These are phyloP conservation scores for Cystobasidium tubakii DNA, from an alignment of 768 basidiomycete species.

Conservation along the genomic window DNA sequence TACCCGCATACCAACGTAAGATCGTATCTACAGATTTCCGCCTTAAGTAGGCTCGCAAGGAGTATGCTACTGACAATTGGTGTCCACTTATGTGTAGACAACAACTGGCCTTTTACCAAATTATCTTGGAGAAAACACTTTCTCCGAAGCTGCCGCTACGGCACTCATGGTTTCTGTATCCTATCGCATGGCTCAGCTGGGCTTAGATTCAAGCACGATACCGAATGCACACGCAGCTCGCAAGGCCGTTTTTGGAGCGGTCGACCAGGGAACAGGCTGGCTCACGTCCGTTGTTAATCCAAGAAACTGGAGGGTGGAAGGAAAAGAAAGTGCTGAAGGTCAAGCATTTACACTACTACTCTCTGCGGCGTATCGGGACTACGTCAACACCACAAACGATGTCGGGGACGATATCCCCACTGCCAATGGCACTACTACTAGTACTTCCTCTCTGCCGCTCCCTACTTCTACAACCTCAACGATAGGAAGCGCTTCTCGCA, in stretches of 20 bases:
- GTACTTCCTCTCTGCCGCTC: not conserved
- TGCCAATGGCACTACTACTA: not conserved
- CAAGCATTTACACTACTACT: conserved; percentile 73
- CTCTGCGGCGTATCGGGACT: conserved; percentile 57
- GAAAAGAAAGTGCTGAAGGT: conserved; percentile 60
- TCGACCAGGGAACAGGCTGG: conserved; percentile 17
- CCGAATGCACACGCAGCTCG: conserved; percentile 47
- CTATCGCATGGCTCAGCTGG: conserved; percentile 60
- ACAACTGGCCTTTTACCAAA: conserved; percentile 57
- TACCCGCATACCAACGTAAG: conserved; percentile 38
- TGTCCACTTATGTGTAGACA: too few relatives aligned
- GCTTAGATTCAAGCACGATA: conserved; percentile 44
- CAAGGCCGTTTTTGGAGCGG: conserved; percentile 42
- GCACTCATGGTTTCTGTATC: conserved; percentile 70
- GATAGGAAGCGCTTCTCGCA: not conserved
- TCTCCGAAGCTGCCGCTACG: conserved; percentile 67
- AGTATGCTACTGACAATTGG: not conserved
- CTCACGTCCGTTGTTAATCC: conserved; percentile 40
- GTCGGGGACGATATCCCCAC: not conserved
- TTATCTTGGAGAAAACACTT: conserved; percentile 60
- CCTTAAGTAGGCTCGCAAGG: not conserved
- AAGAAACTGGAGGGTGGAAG: conserved; percentile 5
- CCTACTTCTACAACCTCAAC: not conserved
- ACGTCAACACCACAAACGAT: conserved; percentile 20
- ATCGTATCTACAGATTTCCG: not conserved